Conservation (phyloP, 139 green algal species). For the Picochlorum sp. region DNA sequence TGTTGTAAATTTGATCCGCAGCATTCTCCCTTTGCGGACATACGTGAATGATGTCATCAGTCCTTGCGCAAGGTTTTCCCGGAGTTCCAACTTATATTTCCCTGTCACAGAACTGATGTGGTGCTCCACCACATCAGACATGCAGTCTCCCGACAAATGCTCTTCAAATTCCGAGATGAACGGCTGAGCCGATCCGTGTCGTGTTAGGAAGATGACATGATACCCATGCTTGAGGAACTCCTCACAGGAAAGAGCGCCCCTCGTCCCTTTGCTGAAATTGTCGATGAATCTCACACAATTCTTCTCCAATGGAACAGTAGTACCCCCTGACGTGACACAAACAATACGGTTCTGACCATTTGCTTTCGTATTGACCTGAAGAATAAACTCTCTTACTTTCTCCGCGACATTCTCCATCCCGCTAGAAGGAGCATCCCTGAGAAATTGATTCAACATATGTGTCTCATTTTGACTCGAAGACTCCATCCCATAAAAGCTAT, state of each 20-base stretch:
- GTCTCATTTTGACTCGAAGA: no score
- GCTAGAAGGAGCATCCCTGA: neutral
- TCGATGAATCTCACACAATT: slow-evolving; percentile 96
- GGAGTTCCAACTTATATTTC: slow-evolving; percentile 7
- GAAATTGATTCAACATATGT: neutral
- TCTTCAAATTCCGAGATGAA: slow-evolving; percentile 59
- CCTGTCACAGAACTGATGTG: slow-evolving; percentile 8
- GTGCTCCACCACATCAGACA: slow-evolving; percentile 32
- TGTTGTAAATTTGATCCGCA: slow-evolving; percentile 75
- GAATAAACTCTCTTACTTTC: neutral
- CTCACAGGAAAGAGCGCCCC: slow-evolving; percentile 82
- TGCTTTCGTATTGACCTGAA: neutral
- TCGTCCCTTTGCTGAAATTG: slow-evolving; percentile 88
- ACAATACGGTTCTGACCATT: slow-evolving; percentile 27
- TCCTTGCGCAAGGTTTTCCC: neutral
- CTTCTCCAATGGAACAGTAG: slow-evolving; percentile 88
- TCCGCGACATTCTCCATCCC: neutral
- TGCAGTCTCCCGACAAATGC: slow-evolving; percentile 21
- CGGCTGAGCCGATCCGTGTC: slow-evolving; percentile 70
- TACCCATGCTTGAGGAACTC: slow-evolving; percentile 79
- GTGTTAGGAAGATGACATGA: slow-evolving; percentile 84
- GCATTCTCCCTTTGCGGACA: slow-evolving; percentile 31
- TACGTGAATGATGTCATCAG: neutral
- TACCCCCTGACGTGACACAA: slow-evolving; percentile 87
- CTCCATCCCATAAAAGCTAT: no score